Evolutionary conservation across 2,329 filamentous ascomycete genomes (phyloP), one percentile per base, ranked within the genome.

Genomic region (Fusarium praegraminearum): DNA sequence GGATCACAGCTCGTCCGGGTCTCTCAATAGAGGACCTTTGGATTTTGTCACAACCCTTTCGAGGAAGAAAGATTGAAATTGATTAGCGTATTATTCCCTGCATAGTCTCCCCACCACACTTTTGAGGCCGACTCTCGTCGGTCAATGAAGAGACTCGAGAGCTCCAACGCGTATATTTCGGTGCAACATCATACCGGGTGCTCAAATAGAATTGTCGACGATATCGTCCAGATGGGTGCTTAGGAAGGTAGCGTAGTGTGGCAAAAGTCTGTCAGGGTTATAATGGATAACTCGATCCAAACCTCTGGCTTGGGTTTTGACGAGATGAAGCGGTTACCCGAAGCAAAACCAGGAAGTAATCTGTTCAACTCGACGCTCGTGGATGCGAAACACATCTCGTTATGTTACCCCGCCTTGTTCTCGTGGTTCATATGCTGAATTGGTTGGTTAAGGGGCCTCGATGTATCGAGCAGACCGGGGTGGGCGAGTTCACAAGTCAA

Each of bases 361-460:
- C 35, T 67, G 67, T 70, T 70, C 30, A 68, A 70, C 67, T 43
- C 20, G 45, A 56, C 56, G 41, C 67, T 70, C 58, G 67, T 70
- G 62, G 67, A 71, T 38, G 38, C 54, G 36, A 67, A 58, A 57
- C 53, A 68, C 46, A 68, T 65, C 44, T 65, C 24, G 35, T 54
- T 55, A 52, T 46, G 36, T 43, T 57, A 65, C 63, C 67, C 67
- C 67, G 49, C 67, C 59, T 61, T 61, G 36, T 61, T 62, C 32
- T 49, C 38, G 56, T 51, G 51, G 41, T 66, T 59, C 43, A 46
- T 46, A 56, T 44, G 41, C 50, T 12, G 55, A 41, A 43, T 41
- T 33, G 36, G 44, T 38, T 47, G 36, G 30, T 36, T 46, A 30
- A 53, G 40, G 54, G 36, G 44, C 41, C 38, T 62, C 45, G 47